Percentiles rank a stretch among this genome's conserved stretches.
Evolutionary conservation across 352 stramenopile genomes (phyloP).

Genomic region (Phytophthora multivora): DNA sequence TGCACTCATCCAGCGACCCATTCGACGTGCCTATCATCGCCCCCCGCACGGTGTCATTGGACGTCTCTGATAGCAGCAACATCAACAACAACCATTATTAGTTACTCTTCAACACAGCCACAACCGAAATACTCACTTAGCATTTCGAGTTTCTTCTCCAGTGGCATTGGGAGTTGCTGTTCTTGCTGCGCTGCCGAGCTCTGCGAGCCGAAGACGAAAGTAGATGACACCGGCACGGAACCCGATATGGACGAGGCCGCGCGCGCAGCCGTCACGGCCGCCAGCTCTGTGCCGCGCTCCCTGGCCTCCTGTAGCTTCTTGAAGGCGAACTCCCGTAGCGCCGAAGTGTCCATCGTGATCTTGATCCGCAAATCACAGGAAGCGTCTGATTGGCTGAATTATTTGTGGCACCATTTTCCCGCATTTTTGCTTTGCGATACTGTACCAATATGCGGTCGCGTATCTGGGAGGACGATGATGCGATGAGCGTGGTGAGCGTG

Average conservation of each 20-base stretch:
- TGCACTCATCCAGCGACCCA: slow-evolving; percentile 46
- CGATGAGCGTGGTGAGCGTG: slow-evolving; percentile 84
- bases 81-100: slow-evolving; percentile 2
- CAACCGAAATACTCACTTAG: slow-evolving; percentile 23
- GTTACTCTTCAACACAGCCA: background rate
- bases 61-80: slow-evolving; percentile 35
- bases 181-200: slow-evolving; percentile 16
- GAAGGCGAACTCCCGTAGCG: slow-evolving; percentile 73
- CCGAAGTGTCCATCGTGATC: slow-evolving; percentile 58
- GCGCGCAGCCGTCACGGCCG: slow-evolving; percentile 46
- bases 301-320: slow-evolving; percentile 79
- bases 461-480: slow-evolving; percentile 78
- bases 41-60: slow-evolving; percentile 50
- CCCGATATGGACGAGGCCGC: slow-evolving; percentile 60
- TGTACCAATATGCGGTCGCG: slow-evolving; percentile 56
- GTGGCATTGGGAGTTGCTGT: slow-evolving; percentile 7
- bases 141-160: slow-evolving; percentile 26
- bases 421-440: slow-evolving; percentile 3
- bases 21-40: slow-evolving; percentile 36
- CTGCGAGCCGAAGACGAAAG: slow-evolving; percentile 50
- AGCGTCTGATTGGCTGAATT: slow-evolving; percentile 18
- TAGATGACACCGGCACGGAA: slow-evolving; percentile 46
- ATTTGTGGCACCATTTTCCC: background rate
- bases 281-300: slow-evolving; percentile 63
- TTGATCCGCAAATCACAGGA: background rate